These are phyloP conservation scores for Fusarium temperatum DNA, from an alignment of 2,329 filamentous ascomycete genomes.

Conservation along the genomic window DNA sequence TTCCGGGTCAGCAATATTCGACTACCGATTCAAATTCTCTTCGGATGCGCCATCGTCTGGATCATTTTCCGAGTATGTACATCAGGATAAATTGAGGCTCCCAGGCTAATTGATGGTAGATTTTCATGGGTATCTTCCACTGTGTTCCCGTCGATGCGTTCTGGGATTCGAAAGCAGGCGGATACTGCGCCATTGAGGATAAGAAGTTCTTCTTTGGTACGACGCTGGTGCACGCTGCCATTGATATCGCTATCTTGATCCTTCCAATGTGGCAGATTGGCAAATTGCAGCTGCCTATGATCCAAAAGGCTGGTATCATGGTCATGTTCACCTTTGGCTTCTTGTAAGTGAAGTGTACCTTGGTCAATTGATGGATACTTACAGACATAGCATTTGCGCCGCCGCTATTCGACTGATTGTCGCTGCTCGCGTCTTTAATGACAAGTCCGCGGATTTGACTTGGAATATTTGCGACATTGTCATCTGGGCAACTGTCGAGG, in stretches of 20 bases:
- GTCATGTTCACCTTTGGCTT: conserved; percentile 45
- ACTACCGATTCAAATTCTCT: conserved; percentile 41
- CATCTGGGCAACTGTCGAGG: conserved; percentile 40
- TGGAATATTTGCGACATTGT: conserved; percentile 39
- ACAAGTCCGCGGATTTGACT: conserved; percentile 26
- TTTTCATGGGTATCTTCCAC: conserved; percentile 32
- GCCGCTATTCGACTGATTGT: conserved; percentile 35
- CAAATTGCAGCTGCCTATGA: conserved; percentile 39
- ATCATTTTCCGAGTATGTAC: conserved; percentile 39
- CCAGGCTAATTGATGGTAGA: not conserved
- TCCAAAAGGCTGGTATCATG: conserved; percentile 43
- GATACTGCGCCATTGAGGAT: conserved; percentile 35
- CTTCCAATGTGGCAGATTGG: conserved; percentile 46
- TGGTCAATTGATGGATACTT: not conserved
- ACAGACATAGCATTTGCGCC: conserved; percentile 25
- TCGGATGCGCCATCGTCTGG: conserved; percentile 39
- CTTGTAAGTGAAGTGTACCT: conserved; percentile 28
- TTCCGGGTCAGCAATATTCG: conserved; percentile 39
- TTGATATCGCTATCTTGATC: conserved; percentile 45
- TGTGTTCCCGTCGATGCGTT: conserved; percentile 29
- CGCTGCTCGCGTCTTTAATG: conserved; percentile 23
- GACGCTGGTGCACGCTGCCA: conserved; percentile 41
- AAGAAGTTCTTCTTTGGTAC: conserved; percentile 48
- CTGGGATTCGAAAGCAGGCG: conserved; percentile 14
- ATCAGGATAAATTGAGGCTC: rapidly evolving